Conservation (phyloP, 2,329 filamentous ascomycete species). For the Cryoendolithus antarcticus region DNA sequence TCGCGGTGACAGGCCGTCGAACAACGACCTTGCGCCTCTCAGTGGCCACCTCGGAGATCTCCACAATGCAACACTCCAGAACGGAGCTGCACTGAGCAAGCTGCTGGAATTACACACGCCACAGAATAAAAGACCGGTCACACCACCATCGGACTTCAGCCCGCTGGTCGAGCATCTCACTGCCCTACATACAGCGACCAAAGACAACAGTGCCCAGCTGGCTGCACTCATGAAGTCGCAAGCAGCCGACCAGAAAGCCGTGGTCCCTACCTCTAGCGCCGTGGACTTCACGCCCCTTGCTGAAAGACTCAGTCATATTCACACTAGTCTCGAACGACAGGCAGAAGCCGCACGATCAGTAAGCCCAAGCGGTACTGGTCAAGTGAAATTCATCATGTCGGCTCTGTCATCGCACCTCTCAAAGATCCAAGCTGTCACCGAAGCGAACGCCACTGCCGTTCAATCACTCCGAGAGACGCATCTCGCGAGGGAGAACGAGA, state of each 20-base stretch:
- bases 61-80: too few species aligned
- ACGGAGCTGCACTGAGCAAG: too few species aligned
- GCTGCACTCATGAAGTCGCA: too few species aligned
- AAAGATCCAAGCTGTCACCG: slow-evolving; percentile 19
- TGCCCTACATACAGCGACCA: too few species aligned
- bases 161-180: slow-evolving; percentile 10
- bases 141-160: slow-evolving; percentile 6
- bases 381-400: slow-evolving; percentile 16
- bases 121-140: too few species aligned
- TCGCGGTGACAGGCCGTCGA: too few species aligned
- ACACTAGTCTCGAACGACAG: background rate
- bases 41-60: too few species aligned
- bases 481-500: background rate
- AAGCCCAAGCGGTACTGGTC: slow-evolving; percentile 10
- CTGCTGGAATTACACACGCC: too few species aligned
- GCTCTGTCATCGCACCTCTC: slow-evolving; percentile 17
- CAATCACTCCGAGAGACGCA: slow-evolving; percentile 9
- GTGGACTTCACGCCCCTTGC: slow-evolving; percentile 12
- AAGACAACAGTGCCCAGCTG: too few species aligned
- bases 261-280: slow-evolving; percentile 7
- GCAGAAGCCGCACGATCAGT: background rate
- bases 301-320: slow-evolving; percentile 6
- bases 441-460: slow-evolving; percentile 15
- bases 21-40: too few species aligned
- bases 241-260: slow-evolving; percentile 5